Conservation (phyloP, 768 basidiomycete genomes). For the Hericium erinaceus region DNA sequence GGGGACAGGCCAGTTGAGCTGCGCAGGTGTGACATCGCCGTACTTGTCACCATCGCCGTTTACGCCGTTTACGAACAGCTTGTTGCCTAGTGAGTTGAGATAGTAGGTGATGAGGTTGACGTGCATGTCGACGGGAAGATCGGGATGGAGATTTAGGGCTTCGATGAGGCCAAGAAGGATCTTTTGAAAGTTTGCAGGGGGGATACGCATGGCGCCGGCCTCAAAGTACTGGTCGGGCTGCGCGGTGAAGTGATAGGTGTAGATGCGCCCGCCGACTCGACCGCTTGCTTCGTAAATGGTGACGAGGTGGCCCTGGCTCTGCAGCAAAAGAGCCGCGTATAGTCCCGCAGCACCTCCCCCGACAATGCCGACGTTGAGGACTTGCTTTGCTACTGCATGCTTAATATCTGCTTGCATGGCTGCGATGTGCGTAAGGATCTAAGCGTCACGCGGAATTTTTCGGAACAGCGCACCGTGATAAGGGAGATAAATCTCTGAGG, state of each 20-base stretch:
- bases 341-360: conserved; percentile 11
- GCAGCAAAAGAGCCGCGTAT: conserved; percentile 9
- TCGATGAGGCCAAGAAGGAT: conserved; percentile 9
- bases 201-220: conserved; percentile 16
- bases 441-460: too few relatives aligned
- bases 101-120: conserved; percentile 9
- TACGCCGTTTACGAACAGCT: conserved; percentile 7
- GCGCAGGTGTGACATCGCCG: conserved; percentile 2
- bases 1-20: conserved; percentile 8
- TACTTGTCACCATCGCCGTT: neutral
- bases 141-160: neutral
- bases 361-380: conserved; percentile 5
- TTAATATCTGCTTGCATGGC: neutral
- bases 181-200: conserved; percentile 5
- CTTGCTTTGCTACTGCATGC: neutral
- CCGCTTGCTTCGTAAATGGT: conserved; percentile 8
- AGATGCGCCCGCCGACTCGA: conserved; percentile 11
- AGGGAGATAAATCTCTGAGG: too few relatives aligned
- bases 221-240: conserved; percentile 12
- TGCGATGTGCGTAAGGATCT: too few relatives aligned
- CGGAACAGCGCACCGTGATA: too few relatives aligned
- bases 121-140: conserved; percentile 9
- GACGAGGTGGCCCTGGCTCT: conserved; percentile 4
- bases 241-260: conserved; percentile 9
- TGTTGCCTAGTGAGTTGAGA: conserved; percentile 8